Evolutionary conservation across 495 filamentous ascomycete genomes (phyloP), one percentile per base, ranked within the genome.

Genomic region (Pyrenula aspistea): DNA sequence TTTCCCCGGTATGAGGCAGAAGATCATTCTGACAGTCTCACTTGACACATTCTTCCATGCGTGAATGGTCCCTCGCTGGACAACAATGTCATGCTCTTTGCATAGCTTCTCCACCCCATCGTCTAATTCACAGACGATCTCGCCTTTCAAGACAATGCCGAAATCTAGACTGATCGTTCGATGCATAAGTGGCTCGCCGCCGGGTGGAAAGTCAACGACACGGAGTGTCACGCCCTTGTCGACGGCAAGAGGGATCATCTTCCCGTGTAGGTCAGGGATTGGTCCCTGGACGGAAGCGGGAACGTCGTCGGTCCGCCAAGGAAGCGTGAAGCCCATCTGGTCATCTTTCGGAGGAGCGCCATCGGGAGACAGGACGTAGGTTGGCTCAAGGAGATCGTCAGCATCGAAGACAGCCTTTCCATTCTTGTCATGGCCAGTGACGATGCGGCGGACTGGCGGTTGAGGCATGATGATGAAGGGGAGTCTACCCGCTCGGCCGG

Each of bases 101-200:
- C n/a, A 20, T 24, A 21, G 19, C 50, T 20, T 52, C 20, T 52
- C 50, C 50, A 52, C 50, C 19, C 50, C 50, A 52, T 52, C 50
- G 20, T 52, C 50, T 24, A 52, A 24, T 24, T 52, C 50, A 20
- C n/a, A 24, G 10, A 52, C 20, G 50, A 52, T 52, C 62, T 78
- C 64, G 0, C 88, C 88, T 63, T 91, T 86, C 20, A 93, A 57
- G 24, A 93, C 80, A 56, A 91, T 76, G 2, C 86, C 87, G 54
- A 86, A 91, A 59, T 92, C 88, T 2, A 93, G 67, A n/a, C 77
- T 83, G 61, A 83, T 75, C 1, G 88, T 90, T 0, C 86, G 76
- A 58, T 91, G 88, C 78, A 91, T 68, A 1, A 74, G 31, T 8
- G 19, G 19, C 22, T 52, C 50, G 10, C 50, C 50, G 22, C 50